Evolutionary conservation across 495 filamentous ascomycete genomes (phyloP).

Genomic region (Podospora tetraspora): DNA sequence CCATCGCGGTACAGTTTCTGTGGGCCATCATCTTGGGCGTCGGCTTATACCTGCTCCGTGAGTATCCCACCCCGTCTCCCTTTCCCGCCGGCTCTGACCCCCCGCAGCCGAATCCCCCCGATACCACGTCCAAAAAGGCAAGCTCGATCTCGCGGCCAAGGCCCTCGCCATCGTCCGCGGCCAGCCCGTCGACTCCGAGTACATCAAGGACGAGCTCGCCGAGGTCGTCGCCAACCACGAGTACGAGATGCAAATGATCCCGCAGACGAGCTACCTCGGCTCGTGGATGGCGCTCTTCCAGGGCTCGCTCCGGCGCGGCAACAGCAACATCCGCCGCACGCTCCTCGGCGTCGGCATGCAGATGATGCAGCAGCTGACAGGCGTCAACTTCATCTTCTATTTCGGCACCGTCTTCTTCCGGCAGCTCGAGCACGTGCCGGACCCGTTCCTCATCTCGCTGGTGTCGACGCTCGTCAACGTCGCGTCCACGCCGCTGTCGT

Average conservation of each 20-base stretch:
- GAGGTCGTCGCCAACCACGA: constrained; percentile 82
- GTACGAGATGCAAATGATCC: constrained; percentile 63
- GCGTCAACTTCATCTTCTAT: constrained; percentile 91
- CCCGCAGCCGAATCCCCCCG: constrained; percentile 64
- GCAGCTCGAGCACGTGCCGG: constrained; percentile 59
- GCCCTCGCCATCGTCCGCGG: constrained; percentile 61
- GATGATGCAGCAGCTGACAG: constrained; percentile 65
- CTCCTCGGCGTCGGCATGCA: constrained; percentile 65
- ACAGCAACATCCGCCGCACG: constrained; percentile 61
- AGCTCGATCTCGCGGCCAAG: constrained; percentile 56
- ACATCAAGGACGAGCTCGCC: constrained; percentile 62
- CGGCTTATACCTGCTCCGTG: constrained; percentile 54
- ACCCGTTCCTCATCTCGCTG: constrained; percentile 74
- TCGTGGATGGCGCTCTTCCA: constrained; percentile 62
- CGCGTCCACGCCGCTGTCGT: constrained; percentile 69
- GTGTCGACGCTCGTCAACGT: constrained; percentile 85
- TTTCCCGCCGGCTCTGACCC: background rate
- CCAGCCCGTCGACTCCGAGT: constrained; percentile 57
- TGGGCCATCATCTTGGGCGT: constrained; percentile 64
- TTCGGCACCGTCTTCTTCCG: constrained; percentile 77
- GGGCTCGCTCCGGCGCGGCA: constrained; percentile 49
- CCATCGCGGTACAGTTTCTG: constrained; percentile 61
- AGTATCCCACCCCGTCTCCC: background rate
- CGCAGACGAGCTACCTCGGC: constrained; percentile 56
- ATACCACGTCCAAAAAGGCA: constrained; percentile 69